Conservation (phyloP, 352 stramenopile genomes). For the Phytophthora multivora region DNA sequence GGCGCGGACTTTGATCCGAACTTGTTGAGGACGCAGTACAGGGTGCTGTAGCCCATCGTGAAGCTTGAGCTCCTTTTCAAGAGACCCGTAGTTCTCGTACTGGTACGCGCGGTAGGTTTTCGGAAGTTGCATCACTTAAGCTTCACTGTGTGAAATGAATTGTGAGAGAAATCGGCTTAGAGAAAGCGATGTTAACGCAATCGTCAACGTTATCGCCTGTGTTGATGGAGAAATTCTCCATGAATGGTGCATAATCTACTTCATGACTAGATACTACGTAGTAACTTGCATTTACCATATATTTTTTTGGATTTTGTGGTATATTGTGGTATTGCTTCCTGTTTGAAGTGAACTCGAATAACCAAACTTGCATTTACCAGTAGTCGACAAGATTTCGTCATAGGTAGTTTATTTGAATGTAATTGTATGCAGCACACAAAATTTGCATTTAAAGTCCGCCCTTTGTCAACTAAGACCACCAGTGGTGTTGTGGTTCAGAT, state of each 20-base stretch:
- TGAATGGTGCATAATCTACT: background rate
- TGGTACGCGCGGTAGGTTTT: constrained; percentile 30
- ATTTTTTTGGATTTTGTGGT: too few relatives aligned
- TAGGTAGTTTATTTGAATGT: background rate
- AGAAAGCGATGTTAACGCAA: background rate
- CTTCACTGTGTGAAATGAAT: background rate
- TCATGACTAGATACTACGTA: too few relatives aligned
- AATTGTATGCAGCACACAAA: too few relatives aligned
- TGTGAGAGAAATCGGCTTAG: background rate
- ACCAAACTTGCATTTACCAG: too few relatives aligned
- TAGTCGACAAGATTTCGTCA: background rate
- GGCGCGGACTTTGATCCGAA: constrained; percentile 59
- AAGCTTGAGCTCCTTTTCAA: background rate
- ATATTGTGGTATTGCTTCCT: too few relatives aligned
- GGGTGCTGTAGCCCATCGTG: background rate
- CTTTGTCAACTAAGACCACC: too few relatives aligned
- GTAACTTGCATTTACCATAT: too few relatives aligned
- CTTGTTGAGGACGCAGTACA: constrained; percentile 21
- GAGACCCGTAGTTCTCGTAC: constrained; percentile 28
- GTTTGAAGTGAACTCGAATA: too few relatives aligned
- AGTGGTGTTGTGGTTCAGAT: too few relatives aligned
- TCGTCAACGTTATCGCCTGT: background rate
- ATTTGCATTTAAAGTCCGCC: too few relatives aligned
- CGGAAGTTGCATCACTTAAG: constrained; percentile 9
- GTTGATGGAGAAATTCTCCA: background rate